These are phyloP conservation scores for Symbiotaphrina buchneri DNA, from an alignment of 495 filamentous ascomycete species.

Conservation along the genomic window DNA sequence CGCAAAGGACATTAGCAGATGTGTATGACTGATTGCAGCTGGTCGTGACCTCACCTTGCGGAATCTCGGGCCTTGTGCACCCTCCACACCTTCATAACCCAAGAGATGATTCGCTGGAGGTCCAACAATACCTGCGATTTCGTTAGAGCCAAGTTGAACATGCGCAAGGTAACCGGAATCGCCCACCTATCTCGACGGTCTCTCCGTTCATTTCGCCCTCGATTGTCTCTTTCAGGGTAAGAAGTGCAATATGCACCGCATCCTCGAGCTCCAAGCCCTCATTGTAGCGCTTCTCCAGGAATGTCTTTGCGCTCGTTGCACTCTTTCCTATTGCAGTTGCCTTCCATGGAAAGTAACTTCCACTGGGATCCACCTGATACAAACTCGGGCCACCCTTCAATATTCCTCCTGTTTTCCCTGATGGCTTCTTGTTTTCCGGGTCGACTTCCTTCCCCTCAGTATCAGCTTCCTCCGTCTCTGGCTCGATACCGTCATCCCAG, in stretches of 20 bases:
- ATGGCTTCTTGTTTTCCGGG: conserved; percentile 42
- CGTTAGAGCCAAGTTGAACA: conserved; percentile 15
- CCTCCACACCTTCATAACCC: conserved; percentile 81
- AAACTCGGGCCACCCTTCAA: conserved; percentile 89
- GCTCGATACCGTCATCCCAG: conserved; percentile 92
- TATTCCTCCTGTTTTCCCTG: conserved; percentile 77
- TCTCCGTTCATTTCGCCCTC: conserved; percentile 99
- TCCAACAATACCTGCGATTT: conserved; percentile 61
- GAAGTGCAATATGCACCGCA: conserved; percentile 90
- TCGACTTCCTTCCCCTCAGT: conserved; percentile 24
- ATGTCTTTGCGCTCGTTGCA: conserved; percentile 93
- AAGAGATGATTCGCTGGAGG: conserved; percentile 82
- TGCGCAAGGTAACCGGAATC: not conserved
- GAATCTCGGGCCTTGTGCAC: conserved; percentile 77
- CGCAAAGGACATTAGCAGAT: too few relatives aligned
- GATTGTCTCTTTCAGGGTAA: conserved; percentile 97
- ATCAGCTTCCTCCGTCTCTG: conserved; percentile 33
- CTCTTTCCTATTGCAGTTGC: conserved; percentile 98
- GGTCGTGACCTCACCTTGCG: conserved; percentile 91
- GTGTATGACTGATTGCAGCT: too few relatives aligned
- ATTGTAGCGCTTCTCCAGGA: conserved; percentile 94
- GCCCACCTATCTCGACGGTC: conserved; percentile 90
- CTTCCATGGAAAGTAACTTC: conserved; percentile 98
- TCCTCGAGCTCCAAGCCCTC: conserved; percentile 95
- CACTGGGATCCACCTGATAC: conserved; percentile 95